Conservation (phyloP, 208 protist species). For the Herpetomonas tarakana region DNA sequence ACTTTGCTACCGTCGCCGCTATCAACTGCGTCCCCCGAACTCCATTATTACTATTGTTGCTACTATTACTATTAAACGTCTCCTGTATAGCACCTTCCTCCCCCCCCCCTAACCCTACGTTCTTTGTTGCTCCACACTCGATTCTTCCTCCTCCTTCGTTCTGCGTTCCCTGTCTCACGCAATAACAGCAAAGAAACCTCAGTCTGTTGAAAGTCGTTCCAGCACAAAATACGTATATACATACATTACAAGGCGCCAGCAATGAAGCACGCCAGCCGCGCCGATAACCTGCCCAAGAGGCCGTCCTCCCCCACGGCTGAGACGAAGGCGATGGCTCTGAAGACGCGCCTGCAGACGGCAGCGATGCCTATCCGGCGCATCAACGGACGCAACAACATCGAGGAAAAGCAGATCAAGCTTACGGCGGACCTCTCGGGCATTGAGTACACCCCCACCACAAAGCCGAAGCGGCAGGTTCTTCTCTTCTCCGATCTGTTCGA, state of each 20-base stretch:
- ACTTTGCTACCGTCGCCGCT: not conserved
- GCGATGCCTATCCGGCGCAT: constrained; percentile 19
- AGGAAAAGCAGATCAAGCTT: constrained; percentile 22
- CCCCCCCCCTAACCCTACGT: too few species aligned
- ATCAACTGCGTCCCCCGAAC: not conserved
- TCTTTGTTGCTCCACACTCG: too few species aligned
- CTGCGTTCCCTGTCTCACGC: too few species aligned
- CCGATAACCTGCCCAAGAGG: constrained; percentile 3
- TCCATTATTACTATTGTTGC: constrained; percentile 5
- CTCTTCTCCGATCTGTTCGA: constrained; percentile 53
- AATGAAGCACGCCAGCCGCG: not conserved
- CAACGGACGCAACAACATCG: constrained; percentile 11
- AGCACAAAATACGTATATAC: too few species aligned
- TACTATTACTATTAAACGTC: too few species aligned
- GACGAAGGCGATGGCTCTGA: constrained; percentile 18
- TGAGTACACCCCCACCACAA: constrained; percentile 47
- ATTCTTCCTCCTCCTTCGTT: too few species aligned
- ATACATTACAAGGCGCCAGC: too few species aligned
- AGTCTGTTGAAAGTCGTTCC: too few species aligned
- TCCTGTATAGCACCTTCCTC: too few species aligned
- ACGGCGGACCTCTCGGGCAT: constrained; percentile 30
- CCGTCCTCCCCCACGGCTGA: constrained; percentile 19
- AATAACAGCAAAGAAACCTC: too few species aligned
- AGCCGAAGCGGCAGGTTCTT: constrained; percentile 28
- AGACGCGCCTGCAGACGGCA: constrained; percentile 15